Evolutionary conservation across 1,284 basidiomycete species (phyloP).

Genomic region (Bondarzewia mesenterica): DNA sequence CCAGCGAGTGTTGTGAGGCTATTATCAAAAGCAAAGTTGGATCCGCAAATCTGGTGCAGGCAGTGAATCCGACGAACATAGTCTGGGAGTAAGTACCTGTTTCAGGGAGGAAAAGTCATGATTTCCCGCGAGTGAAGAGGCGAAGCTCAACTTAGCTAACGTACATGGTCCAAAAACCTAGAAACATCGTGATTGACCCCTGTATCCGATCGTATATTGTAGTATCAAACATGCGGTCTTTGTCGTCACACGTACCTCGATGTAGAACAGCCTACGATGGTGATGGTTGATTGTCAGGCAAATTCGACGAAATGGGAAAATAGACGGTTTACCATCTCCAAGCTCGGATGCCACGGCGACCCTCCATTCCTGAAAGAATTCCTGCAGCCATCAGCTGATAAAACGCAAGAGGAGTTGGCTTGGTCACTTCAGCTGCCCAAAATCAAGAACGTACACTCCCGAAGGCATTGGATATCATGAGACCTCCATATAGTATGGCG

Average conservation of each 20-base stretch:
- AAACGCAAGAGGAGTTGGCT: neutral
- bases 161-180: constrained; percentile 51
- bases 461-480: constrained; percentile 73
- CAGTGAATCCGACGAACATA: constrained; percentile 14
- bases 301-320: neutral
- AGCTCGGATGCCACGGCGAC: constrained; percentile 54
- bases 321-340: constrained; percentile 52
- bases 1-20: constrained; percentile 65
- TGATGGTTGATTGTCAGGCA: neutral
- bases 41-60: neutral
- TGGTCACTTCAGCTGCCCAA: neutral
- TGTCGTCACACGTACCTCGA: too few relatives aligned
- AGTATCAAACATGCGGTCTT: too few relatives aligned
- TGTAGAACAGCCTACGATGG: constrained; percentile 45
- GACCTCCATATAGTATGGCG: constrained; percentile 60
- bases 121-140: too few relatives aligned
- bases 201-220: constrained; percentile 16
- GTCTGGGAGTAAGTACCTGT: constrained; percentile 17
- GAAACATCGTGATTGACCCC: constrained; percentile 48
- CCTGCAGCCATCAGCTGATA: constrained; percentile 60
- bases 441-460: constrained; percentile 41
- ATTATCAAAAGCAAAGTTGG: neutral
- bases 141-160: constrained; percentile 11
- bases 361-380: constrained; percentile 64
- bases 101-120: too few relatives aligned